These are phyloP conservation scores for Trichosporon faecale DNA, from an alignment of 1,284 basidiomycete genomes.

Conservation along the genomic window DNA sequence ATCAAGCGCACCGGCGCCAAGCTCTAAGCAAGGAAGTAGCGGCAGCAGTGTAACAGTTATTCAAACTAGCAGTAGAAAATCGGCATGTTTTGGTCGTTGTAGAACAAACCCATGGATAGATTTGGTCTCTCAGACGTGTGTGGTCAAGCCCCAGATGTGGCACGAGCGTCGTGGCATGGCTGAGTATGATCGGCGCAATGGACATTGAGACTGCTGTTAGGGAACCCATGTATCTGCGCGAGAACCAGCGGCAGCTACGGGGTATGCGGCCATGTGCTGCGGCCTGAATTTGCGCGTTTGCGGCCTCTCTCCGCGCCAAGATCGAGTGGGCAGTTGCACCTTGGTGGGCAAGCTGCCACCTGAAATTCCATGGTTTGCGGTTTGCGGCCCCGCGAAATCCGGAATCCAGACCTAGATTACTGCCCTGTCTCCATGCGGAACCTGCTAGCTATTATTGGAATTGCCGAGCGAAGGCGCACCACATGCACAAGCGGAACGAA, in stretches of 20 bases:
- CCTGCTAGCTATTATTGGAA: background rate
- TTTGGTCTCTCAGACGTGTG: background rate
- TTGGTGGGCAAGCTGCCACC: background rate
- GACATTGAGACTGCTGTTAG: too few species aligned
- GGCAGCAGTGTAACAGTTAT: slow-evolving; percentile 8
- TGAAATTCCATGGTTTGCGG: background rate
- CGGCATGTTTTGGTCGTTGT: background rate
- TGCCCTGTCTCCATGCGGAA: background rate
- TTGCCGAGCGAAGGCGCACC: background rate
- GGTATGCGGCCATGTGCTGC: background rate
- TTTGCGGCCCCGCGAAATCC: background rate
- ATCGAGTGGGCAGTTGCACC: background rate
- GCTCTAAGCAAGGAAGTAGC: slow-evolving; percentile 15
- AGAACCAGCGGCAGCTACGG: too few species aligned
- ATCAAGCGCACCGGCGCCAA: slow-evolving; percentile 25
- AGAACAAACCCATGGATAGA: slow-evolving; percentile 9
- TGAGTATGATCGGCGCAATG: too few species aligned
- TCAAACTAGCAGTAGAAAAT: background rate
- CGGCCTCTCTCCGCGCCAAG: too few species aligned
- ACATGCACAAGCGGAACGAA: background rate
- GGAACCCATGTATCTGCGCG: too few species aligned
- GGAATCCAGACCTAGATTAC: background rate
- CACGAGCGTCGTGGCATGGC: background rate
- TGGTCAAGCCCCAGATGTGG: background rate
- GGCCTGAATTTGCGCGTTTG: too few species aligned